Evolutionary conservation across 2,329 filamentous ascomycete species (phyloP), one percentile per base, ranked within the genome.

Genomic region (Pestalotiopsis sp.): DNA sequence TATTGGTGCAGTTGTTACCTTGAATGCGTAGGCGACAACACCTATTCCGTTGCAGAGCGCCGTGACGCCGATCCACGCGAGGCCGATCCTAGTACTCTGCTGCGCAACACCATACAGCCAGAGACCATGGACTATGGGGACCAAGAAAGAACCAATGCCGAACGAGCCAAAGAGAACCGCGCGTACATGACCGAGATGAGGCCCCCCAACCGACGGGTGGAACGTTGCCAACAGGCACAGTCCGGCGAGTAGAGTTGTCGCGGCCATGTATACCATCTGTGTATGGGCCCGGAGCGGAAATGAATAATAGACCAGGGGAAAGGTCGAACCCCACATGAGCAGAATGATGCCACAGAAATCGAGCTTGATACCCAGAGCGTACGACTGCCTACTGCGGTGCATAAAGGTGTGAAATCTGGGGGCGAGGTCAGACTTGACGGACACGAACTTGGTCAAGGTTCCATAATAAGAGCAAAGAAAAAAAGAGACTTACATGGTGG

Each of bases 271-370:
- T 0, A 75, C 63, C 4, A 72, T 71, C 64, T 78, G 80, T 20
- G 80, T 71, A 12, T 67, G 45, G 1, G 74, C 66, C 6, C 80
- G 73, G 68, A 81, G 82, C 25, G 81, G 80, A 71, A 89, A 88
- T 3, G 80, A 83, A 74, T 88, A 88, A 73, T 86, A 87, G n/a
- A 90, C 79, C 1, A 87, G 84, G 4, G 89, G 88, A 6, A 90
- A 80, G 61, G 87, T 89, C 69, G 85, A 85, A 4, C 86, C 85
- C 87, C 88, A 91, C 78, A 91, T 91, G 69, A 91, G 76, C 6
- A 87, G 80, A 2, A 91, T 83, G 58, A 91, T 87, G 7, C 89
- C 88, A 58, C 89, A 83, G 71, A 90, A 89, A 74, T 91, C 89
- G 36, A 90, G 78, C 72, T 87, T 85, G 70, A 89, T 87, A 5